Evolutionary conservation across 495 filamentous ascomycete species (phyloP).

Genomic region (Aspergillus leporis): DNA sequence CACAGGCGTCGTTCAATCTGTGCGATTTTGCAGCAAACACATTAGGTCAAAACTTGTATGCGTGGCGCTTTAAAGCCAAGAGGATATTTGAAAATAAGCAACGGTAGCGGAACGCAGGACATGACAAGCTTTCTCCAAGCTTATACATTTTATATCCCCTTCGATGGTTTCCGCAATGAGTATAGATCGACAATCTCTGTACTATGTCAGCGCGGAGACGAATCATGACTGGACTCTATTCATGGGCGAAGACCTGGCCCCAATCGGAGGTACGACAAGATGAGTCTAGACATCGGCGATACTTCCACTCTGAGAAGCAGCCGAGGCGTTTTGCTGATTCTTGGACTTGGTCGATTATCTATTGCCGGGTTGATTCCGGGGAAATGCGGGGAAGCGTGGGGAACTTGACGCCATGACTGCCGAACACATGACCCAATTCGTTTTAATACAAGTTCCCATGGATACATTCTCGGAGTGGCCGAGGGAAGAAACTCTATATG

Average conservation of each 20-base stretch:
- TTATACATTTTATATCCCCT: background rate
- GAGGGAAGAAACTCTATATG: too few species aligned
- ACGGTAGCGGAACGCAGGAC: background rate
- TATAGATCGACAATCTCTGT: background rate
- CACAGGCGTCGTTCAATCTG: background rate
- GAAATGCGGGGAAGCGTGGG: background rate
- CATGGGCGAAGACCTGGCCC: background rate
- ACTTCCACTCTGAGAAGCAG: conserved; percentile 21
- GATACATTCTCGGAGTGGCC: too few species aligned
- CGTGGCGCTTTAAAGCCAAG: background rate
- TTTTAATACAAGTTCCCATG: too few species aligned
- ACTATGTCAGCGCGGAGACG: too few species aligned
- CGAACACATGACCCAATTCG: too few species aligned
- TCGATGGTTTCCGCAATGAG: background rate
- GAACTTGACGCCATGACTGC: background rate
- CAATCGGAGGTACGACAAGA: conserved; percentile 7
- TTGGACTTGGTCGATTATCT: background rate
- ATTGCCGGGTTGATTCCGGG: background rate
- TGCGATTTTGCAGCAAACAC: background rate
- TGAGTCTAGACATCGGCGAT: background rate
- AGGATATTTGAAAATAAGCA: background rate
- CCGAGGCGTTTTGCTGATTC: conserved; percentile 30
- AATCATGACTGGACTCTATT: background rate
- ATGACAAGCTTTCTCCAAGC: conserved; percentile 2
- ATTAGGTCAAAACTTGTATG: background rate